Conservation (phyloP, 2,329 filamentous ascomycete genomes). For the Venturia aucupariae region DNA sequence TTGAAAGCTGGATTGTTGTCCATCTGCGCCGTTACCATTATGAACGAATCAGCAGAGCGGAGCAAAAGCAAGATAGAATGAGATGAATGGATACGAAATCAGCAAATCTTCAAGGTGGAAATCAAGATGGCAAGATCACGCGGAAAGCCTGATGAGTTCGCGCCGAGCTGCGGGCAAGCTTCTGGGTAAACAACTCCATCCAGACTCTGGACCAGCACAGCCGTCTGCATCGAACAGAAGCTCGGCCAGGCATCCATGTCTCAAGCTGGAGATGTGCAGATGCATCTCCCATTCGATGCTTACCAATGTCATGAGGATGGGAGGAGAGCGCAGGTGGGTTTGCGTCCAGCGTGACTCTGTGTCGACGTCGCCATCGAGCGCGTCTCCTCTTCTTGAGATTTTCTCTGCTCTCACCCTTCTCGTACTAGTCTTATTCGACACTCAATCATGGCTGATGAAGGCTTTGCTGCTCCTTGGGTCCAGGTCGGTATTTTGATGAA, state of each 20-base stretch:
- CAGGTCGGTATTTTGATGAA: conserved; percentile 12
- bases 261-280: neutral
- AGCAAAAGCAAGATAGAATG: conserved; percentile 14
- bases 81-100: conserved; percentile 15
- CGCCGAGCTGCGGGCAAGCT: conserved; percentile 7
- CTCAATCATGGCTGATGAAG: neutral
- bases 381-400: neutral
- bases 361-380: neutral
- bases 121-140: neutral
- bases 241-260: neutral
- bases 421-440: neutral
- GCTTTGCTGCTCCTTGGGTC: conserved; percentile 16
- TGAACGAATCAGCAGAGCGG: conserved; percentile 1
- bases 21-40: conserved; percentile 19
- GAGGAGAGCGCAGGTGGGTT: neutral
- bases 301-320: neutral
- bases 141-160: neutral
- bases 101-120: neutral
- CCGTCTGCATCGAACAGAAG: neutral
- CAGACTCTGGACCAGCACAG: neutral
- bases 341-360: neutral
- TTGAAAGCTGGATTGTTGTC: conserved; percentile 28
- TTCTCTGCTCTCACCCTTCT: neutral
- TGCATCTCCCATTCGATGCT: neutral
- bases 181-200: conserved; percentile 7